Conservation (phyloP, 2,329 filamentous ascomycete genomes). For the Shiraia bambusicola region DNA sequence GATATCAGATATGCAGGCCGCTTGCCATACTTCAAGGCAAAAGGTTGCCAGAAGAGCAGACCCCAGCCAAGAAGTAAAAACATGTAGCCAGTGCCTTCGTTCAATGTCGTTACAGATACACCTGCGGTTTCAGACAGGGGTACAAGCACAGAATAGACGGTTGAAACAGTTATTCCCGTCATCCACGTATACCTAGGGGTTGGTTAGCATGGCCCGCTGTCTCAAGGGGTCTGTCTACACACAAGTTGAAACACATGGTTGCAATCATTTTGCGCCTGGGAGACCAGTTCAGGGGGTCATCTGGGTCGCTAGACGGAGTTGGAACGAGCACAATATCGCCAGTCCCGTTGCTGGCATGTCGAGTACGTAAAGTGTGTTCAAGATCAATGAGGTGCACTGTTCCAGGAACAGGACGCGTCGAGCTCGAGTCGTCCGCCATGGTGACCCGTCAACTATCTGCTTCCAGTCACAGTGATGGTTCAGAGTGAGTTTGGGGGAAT, state of each 20-base stretch:
- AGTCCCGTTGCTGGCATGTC: slow-evolving; percentile 38
- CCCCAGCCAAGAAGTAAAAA: slow-evolving; percentile 56
- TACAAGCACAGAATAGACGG: slow-evolving; percentile 54
- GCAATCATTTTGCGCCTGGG: slow-evolving; percentile 27
- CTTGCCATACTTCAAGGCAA: slow-evolving; percentile 57
- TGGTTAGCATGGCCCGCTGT: slow-evolving; percentile 15
- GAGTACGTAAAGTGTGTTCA: slow-evolving; percentile 39
- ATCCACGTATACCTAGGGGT: slow-evolving; percentile 53
- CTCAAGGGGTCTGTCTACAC: not conserved
- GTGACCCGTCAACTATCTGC: not conserved
- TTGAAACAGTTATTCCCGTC: slow-evolving; percentile 52
- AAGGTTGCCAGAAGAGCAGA: slow-evolving; percentile 55
- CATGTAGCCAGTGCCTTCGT: slow-evolving; percentile 55
- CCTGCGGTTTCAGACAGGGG: slow-evolving; percentile 52
- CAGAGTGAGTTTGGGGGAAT: not conserved
- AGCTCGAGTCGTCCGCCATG: slow-evolving; percentile 6
- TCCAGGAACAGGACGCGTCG: slow-evolving; percentile 33
- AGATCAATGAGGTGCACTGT: slow-evolving; percentile 49
- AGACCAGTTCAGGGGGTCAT: slow-evolving; percentile 42
- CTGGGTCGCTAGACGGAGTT: slow-evolving; percentile 36
- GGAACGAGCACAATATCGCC: slow-evolving; percentile 47
- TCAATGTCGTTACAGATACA: slow-evolving; percentile 48
- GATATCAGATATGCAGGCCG: slow-evolving; percentile 52
- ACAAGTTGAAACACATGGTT: slow-evolving; percentile 28
- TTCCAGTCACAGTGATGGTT: not conserved